phyloP scores from a whole-genome alignment of 2,329 filamentous ascomycete species.

The Cladosporium sp. region DNA sequence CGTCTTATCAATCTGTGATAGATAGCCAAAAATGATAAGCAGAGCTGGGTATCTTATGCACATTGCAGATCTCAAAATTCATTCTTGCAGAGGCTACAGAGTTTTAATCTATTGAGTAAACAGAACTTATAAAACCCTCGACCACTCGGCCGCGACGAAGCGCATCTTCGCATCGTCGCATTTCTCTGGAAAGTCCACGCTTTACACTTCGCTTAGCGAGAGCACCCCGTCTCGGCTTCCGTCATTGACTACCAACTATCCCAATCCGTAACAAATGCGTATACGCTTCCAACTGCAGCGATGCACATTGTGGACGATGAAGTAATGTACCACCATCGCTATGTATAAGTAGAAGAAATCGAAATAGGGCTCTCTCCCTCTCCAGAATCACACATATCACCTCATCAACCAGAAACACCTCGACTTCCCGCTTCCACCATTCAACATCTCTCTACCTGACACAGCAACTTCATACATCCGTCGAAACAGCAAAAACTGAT shows the following conservation, averaged over 20 bases:
- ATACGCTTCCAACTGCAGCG: neutral
- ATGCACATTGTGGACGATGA: neutral
- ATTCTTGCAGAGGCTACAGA: neutral
- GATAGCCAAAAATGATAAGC: neutral
- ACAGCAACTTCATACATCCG: too few relatives aligned
- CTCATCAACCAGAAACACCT: neutral
- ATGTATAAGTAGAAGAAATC: neutral
- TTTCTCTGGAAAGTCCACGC: neutral
- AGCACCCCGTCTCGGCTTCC: conserved; percentile 4
- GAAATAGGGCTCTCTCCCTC: neutral
- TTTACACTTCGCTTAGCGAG: conserved; percentile 16
- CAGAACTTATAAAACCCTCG: neutral
- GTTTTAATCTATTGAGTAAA: neutral
- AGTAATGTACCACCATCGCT: neutral
- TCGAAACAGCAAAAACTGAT: neutral
- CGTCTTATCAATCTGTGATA: neutral
- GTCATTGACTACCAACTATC: conserved; percentile 5
- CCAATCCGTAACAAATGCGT: neutral
- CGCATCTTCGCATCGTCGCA: neutral
- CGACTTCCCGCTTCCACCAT: too few relatives aligned
- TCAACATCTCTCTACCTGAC: neutral
- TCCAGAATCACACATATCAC: neutral
- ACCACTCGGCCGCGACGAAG: neutral
- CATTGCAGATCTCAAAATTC: neutral
- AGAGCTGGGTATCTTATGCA: neutral